Conservation (phyloP, 331 rosid genomes). For the Malus hybrid region DNA sequence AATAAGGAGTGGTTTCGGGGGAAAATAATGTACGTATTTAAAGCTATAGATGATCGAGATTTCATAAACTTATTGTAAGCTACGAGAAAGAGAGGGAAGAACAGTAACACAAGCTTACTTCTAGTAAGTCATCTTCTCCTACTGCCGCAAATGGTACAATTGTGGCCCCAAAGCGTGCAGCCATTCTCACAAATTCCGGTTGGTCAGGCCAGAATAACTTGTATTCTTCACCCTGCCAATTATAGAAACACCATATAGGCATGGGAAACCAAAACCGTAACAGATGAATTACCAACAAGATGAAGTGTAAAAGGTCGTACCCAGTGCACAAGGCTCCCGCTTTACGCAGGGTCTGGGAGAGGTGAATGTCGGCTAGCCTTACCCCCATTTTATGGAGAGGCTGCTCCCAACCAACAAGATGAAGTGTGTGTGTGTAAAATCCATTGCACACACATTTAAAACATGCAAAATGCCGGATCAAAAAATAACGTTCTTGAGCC, state of each 20-base stretch:
- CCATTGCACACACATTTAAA: background rate
- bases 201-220: constrained; percentile 79
- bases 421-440: background rate
- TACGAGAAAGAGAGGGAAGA: background rate
- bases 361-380: no score
- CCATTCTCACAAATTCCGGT: constrained; percentile 93
- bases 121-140: constrained; percentile 76
- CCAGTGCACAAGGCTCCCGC: no score
- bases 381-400: no score
- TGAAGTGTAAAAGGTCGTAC: no score
- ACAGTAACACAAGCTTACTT: constrained; percentile 40
- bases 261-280: constrained; percentile 5
- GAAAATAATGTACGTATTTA: no score
- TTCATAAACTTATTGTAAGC: background rate
- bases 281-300: background rate
- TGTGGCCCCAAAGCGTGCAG: constrained; percentile 80
- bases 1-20: no score
- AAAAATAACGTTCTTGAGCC: background rate
- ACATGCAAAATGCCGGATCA: background rate
- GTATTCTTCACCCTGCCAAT: constrained; percentile 74
- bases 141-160: constrained; percentile 93
- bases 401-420: background rate
- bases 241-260: constrained; percentile 8
- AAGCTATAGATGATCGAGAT: no score
- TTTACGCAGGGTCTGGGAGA: no score